Conservation (phyloP, 2,329 filamentous ascomycete genomes). For the Xylariaceae sp. region DNA sequence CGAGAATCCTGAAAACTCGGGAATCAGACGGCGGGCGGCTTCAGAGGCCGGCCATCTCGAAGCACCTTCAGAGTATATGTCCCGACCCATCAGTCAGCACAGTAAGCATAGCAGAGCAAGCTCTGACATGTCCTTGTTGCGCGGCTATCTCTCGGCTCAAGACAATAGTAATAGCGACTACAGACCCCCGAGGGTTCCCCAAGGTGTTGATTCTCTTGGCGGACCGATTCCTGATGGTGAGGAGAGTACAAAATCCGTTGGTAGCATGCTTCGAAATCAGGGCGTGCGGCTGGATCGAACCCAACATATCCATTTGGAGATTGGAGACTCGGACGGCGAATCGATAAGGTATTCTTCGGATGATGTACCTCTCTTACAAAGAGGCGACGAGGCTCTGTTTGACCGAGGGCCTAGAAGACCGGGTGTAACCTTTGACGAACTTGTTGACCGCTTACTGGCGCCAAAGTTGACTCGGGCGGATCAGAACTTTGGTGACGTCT, state of each 20-base stretch:
- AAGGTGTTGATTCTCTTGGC: conserved; percentile 41
- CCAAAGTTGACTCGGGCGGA: conserved; percentile 82
- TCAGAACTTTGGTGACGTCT: conserved; percentile 80
- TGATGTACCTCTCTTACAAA: conserved; percentile 61
- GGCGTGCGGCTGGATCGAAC: conserved; percentile 48
- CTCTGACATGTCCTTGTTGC: conserved; percentile 61
- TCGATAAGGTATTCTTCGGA: conserved; percentile 62
- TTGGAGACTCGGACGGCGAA: conserved; percentile 66
- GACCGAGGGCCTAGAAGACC: conserved; percentile 45
- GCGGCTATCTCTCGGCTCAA: conserved; percentile 44
- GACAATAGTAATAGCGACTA: conserved; percentile 39
- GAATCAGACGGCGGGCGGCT: conserved; percentile 50
- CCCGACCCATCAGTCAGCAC: conserved; percentile 53
- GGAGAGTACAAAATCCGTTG: conserved; percentile 41
- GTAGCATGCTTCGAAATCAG: conserved; percentile 45
- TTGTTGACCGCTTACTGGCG: conserved; percentile 81
- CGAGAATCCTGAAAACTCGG: conserved; percentile 38
- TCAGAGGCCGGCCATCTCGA: conserved; percentile 56
- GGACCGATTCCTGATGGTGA: conserved; percentile 39
- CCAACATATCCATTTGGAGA: conserved; percentile 49
- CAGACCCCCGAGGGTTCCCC: conserved; percentile 43
- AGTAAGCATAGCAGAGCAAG: conserved; percentile 66
- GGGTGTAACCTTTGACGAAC: conserved; percentile 59
- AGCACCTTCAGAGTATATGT: conserved; percentile 43
- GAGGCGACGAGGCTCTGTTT: conserved; percentile 58